Base-by-base conservation (phyloP, 2,329 filamentous ascomycete species). In the Tetracladium maxilliforme region DNA sequence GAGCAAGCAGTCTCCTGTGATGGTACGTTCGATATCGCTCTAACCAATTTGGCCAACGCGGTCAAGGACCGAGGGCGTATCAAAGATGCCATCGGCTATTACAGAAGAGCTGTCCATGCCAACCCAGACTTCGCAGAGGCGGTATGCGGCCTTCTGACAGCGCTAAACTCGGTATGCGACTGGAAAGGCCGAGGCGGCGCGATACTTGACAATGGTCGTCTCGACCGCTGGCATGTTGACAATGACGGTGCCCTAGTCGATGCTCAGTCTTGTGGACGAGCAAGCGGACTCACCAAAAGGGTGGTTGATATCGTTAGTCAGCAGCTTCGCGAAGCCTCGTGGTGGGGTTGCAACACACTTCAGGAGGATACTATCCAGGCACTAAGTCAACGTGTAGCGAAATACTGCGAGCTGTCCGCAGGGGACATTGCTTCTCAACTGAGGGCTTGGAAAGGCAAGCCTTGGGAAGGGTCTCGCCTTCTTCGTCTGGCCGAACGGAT, bases 61-160 rank as follows among this genome's bases (percentile, higher is more conserved):
- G 86, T 98, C 36, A 98, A 98, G 49, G 90, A 98, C 47, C 83
- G 92, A 38, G 90, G 90, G 3, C 72, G 81, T 21, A 82, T 95
- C 36, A 79, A 73, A 29, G 90, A 98, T 45, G 90, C 90, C 2
- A 95, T 98, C 31, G 56, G 59, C 14, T 95, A 92, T 47, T 98
- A 98, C 55, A 81, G 72, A 41, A 71, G 86, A 34, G 90, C 90
- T 19, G 87, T 98, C 7, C 64, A 67, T 17, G 73, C 86, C n/a
- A 98, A 90, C 38, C 87, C 90, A 0, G 79, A 92, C 17, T 98
- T 98, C 52, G 83, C 90, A 2, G 90, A 98, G 52, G 90, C 90
- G 6, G 87, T 98, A 1, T 98, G 90, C 48, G 90, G 90, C 6
- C 64, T 98, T 26, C 86, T 84, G 3, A 95, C 92, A 30, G 87